These are phyloP conservation scores for Prototheca wickerhamii DNA, from an alignment of 163 green algal species.

Conservation along the genomic window DNA sequence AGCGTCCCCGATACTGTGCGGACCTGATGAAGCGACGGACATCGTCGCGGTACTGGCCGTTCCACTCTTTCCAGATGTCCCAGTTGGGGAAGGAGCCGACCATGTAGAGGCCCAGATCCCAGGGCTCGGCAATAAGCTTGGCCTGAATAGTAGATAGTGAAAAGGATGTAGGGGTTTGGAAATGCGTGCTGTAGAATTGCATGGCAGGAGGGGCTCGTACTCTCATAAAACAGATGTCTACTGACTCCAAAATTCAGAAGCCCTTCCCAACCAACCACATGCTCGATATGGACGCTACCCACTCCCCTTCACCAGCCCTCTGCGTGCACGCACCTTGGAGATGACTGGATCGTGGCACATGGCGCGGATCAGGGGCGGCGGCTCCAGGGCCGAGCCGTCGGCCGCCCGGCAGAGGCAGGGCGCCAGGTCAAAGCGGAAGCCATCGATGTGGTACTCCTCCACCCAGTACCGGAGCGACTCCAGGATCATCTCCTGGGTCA, in stretches of 20 bases:
- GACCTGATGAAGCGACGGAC: constrained; percentile 79
- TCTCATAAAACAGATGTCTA: too few relatives aligned
- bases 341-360: constrained; percentile 86
- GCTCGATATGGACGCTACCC: too few relatives aligned
- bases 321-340: constrained; percentile 36
- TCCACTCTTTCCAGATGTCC: constrained; percentile 94
- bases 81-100: constrained; percentile 91
- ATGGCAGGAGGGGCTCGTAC: too few relatives aligned
- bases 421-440: constrained; percentile 97
- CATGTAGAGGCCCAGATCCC: constrained; percentile 81
- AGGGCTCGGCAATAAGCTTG: constrained; percentile 90
- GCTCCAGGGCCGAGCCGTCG: constrained; percentile 56
- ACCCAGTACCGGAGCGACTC: constrained; percentile 76
- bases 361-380: constrained; percentile 77
- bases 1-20: background rate
- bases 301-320: background rate
- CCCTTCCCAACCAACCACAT: too few relatives aligned
- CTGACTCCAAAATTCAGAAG: too few relatives aligned
- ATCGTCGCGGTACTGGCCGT: constrained; percentile 88
- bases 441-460: constrained; percentile 92
- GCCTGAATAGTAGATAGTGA: too few relatives aligned
- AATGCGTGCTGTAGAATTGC: too few relatives aligned
- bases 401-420: constrained; percentile 71
- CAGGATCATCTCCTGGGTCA: constrained; percentile 76
- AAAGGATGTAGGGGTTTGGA: too few relatives aligned